Conservation (phyloP, 345 rosid genomes). For the Salix suchowensis region DNA sequence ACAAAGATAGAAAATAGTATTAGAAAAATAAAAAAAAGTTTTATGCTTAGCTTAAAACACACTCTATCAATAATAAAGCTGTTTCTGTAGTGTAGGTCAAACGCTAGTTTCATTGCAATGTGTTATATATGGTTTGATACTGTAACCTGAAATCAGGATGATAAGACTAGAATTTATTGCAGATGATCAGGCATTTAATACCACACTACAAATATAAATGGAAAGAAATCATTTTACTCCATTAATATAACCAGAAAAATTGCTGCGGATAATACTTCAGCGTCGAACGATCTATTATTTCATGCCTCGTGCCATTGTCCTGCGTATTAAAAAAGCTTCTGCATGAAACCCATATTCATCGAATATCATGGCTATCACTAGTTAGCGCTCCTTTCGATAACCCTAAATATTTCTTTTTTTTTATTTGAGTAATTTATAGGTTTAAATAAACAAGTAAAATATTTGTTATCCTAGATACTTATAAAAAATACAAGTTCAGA, state of each 20-base stretch:
- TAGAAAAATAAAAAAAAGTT: neutral
- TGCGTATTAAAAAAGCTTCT: neutral
- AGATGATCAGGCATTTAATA: neutral
- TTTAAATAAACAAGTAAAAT: accelerated
- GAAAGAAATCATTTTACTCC: neutral
- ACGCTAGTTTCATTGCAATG: neutral
- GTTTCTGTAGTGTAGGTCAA: neutral
- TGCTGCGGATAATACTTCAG: neutral
- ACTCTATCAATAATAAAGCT: neutral
- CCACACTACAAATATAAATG: neutral
- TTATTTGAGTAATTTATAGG: no score
- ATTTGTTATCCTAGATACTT: no score
- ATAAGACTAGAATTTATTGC: neutral
- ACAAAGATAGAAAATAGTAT: neutral
- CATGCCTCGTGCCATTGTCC: neutral
- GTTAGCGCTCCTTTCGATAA: neutral
- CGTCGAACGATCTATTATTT: no score
- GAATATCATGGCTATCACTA: neutral
- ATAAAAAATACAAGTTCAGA: accelerated
- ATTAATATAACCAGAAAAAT: no score
- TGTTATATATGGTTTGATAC: neutral
- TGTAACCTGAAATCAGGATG: neutral
- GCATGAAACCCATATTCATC: no score
- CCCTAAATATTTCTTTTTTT: no score
- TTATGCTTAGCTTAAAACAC: neutral